Base-by-base conservation (phyloP, 768 basidiomycete genomes). In the Calocera viscosa region DNA sequence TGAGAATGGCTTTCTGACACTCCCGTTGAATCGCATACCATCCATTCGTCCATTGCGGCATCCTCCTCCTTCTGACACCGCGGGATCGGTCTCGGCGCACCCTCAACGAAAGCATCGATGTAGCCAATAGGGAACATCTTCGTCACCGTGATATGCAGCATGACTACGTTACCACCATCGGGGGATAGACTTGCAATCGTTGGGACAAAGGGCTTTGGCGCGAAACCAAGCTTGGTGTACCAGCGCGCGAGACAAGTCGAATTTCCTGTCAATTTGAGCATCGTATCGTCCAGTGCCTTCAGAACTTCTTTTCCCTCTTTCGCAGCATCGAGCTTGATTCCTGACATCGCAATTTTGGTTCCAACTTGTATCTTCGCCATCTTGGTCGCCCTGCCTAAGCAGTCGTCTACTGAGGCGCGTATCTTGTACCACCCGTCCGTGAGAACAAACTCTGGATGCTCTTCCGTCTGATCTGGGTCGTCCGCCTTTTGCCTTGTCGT, bases 381-480 rank as follows among this genome's bases (percentile, higher is more conserved):
- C 53, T 80, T 79, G 10, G 89, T 76, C 1, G 91, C 94, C 49
- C 88, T 82, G 1, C 81, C 81, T 24, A 99, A 79, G 1, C 89
- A 83, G 22, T 77, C 76, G 75, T 98, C 96, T 14, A 91, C 80
- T 53, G 81, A 81, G 0, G 92, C 90, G 16, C 86, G 84, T 7
- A 98, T 79, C 32, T 86, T 79, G 72, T 99, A 99, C 96, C 96
- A 99, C 16, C 96, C 96, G 73, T 99, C 96, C 0, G 93, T 94
- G n/a, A 98, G 78, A 75, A 97, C 96, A 5, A 99, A 76, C 69
- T 86, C 83, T 0, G 87, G 83, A 70, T 80, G 75, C 1, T 78
- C 73, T 26, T 77, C 77, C 30, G 76, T 71, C 2, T 77, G 71
- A 22, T 75, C 64, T 2, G 78, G 78, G 33, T 81, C 77, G 0